Conservation (phyloP, 805 yeast species). For the Cyberlindnera lachancei region DNA sequence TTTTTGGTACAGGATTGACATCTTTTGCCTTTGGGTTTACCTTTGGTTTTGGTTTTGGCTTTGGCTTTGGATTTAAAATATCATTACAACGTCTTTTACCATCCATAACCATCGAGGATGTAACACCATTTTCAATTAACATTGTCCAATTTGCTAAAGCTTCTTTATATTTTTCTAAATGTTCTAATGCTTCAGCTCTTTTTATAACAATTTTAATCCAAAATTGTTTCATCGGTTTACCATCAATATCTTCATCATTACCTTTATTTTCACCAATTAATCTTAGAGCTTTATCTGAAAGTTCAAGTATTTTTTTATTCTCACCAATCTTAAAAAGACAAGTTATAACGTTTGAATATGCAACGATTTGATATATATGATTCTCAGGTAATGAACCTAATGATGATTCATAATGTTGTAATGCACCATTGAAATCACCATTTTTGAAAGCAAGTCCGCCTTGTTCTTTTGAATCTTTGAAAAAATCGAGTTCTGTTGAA, state of each 20-base stretch:
- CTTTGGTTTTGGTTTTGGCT: conserved; percentile 13
- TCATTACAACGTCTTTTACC: conserved; percentile 74
- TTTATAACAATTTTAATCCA: conserved; percentile 65
- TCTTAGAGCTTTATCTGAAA: conserved; percentile 24
- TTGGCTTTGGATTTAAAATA: conserved; percentile 49
- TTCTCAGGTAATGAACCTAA: conserved; percentile 49
- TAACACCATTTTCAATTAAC: conserved; percentile 61
- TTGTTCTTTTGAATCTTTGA: conserved; percentile 38
- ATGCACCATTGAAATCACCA: conserved; percentile 78
- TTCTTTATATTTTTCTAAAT: conserved; percentile 58
- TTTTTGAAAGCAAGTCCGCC: conserved; percentile 62
- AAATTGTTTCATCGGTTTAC: conserved; percentile 55
- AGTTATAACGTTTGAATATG: conserved; percentile 69
- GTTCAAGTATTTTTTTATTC: conserved; percentile 30
- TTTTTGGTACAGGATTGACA: conserved; percentile 3
- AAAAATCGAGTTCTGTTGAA: conserved; percentile 26
- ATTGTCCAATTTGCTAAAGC: conserved; percentile 56
- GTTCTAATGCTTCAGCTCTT: conserved; percentile 81
- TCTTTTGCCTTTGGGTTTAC: conserved; percentile 5
- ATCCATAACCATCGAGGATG: conserved; percentile 59
- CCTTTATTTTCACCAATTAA: conserved; percentile 31
- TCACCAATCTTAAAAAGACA: conserved; percentile 66
- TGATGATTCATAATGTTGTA: conserved; percentile 49
- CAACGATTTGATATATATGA: conserved; percentile 61
- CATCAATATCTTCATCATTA: conserved; percentile 37